Evolutionary conservation across 2,329 filamentous ascomycete species (phyloP), one percentile per base, ranked within the genome.

Genomic region (Apiospora saccharicola): DNA sequence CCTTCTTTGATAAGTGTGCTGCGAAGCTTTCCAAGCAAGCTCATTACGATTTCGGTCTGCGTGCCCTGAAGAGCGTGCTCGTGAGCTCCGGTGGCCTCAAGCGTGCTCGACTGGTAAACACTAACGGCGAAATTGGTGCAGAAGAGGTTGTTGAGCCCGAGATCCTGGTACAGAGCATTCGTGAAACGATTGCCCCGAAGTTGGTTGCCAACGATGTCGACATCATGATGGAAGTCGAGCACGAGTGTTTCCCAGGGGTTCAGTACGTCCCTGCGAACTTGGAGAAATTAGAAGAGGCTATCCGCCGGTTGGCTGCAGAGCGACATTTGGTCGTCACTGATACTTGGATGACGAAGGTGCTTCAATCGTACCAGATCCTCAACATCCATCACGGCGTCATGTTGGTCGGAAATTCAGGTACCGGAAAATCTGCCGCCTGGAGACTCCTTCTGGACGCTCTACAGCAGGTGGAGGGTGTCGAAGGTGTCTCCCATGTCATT

Each of bases 331-430:
- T 98, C 12, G 93, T 97, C 76, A 98, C 92, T 72, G 95, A 98
- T 71, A 91, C 92, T 67, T 99, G 97, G 97, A 95, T 98, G 90
- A 96, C 94, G 72, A 99, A 99, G 85, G 92, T 97, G 46, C 88
- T 99, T 12, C 96, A 99, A 82, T 89, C 99, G 2, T 98, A 98
- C 81, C 96, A 99, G 82, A 99, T 99, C 75, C 96, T 98, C 82
- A 93, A 92, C 76, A 95, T 99, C 72, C 96, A 99, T 79, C 96
- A 99, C 77, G 96, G 96, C 92, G 96, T 99, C 41, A 99, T 99
- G 97, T 98, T 99, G 96, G 96, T 99, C 13, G 96, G 96, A 75
- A 95, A 94, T 79, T 98, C 97, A 43, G 96, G 97, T n/a, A 93
- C 96, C 67, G 97, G 97, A 80, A 99, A 99, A 85, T 98, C 96